phyloP scores from a whole-genome alignment of 129 eudicot genomes.

The Ambrosia trifida region DNA sequence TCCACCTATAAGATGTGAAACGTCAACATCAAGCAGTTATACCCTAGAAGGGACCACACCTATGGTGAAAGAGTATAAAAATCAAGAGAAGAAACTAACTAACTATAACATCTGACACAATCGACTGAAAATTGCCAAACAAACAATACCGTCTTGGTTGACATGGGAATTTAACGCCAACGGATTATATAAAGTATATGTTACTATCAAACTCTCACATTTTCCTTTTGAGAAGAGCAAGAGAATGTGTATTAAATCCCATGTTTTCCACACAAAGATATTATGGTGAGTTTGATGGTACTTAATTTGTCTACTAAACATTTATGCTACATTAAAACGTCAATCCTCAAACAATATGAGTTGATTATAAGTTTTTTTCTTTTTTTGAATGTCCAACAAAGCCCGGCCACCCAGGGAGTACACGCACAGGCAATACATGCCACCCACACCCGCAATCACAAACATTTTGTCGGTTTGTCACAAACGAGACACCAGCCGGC shows the following conservation, averaged over 20 bases:
- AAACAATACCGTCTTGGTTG: conserved; percentile 5
- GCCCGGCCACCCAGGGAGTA: too few species aligned
- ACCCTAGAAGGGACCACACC: too few species aligned
- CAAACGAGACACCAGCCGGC: too few species aligned
- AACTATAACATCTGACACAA: neutral
- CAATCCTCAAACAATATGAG: neutral
- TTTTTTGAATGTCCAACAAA: too few species aligned
- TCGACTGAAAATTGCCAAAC: conserved; percentile 7
- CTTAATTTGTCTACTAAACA: neutral
- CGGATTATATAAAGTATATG: conserved; percentile 4
- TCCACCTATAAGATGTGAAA: too few species aligned
- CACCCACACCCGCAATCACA: too few species aligned
- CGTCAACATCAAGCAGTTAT: too few species aligned
- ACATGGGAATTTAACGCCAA: neutral
- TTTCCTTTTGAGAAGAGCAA: neutral
- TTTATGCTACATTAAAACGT: neutral
- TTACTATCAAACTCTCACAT: conserved; percentile 19
- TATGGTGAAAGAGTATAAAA: too few species aligned
- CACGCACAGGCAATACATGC: too few species aligned
- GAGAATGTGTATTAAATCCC: conserved; percentile 5
- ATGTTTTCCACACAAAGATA: conserved; percentile 1
- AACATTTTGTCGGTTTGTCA: too few species aligned
- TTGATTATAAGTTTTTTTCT: neutral
- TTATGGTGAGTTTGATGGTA: neutral
- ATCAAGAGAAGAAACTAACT: neutral